A percentile compares a stretch with the other conserved stretches of the same genome.
Evolutionary conservation across 108 stramenopile genomes (phyloP).

Genomic region (Cyclostephanos invisitatus): DNA sequence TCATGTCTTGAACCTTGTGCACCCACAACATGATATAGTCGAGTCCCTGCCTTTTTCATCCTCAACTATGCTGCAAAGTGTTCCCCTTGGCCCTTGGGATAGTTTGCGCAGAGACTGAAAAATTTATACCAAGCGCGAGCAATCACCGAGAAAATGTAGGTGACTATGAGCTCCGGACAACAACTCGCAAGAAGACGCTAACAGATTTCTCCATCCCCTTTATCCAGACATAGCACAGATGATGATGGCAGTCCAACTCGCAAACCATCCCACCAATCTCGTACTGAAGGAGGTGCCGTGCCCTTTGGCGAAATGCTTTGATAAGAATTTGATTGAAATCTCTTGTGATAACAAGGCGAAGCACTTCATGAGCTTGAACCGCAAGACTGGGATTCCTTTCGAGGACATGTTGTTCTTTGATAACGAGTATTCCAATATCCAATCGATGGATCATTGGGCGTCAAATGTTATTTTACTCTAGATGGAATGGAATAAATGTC

Average conservation of each 20-base stretch:
- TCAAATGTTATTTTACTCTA: constrained; percentile 76
- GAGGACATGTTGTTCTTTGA: constrained; percentile 91
- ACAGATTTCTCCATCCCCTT: not conserved
- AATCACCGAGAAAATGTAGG: not conserved
- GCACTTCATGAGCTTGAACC: constrained; percentile 68
- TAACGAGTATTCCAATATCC: constrained; percentile 80
- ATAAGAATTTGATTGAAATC: constrained; percentile 64
- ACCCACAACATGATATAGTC: constrained; percentile 9
- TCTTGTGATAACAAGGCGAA: constrained; percentile 53
- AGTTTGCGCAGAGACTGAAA: constrained; percentile 4
- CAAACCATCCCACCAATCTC: not conserved
- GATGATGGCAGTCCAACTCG: constrained; percentile 13
- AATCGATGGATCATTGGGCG: constrained; percentile 61
- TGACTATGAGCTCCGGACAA: not conserved
- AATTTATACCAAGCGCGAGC: constrained; percentile 6
- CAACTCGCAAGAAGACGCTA: not conserved
- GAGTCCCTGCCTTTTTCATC: constrained; percentile 2
- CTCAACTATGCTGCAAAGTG: not conserved
- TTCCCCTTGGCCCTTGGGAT: constrained; percentile 15
- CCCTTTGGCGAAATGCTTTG: too few species aligned
- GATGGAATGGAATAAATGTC: constrained; percentile 69
- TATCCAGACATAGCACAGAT: constrained; percentile 3
- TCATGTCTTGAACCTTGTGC: constrained; percentile 8
- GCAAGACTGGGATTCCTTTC: constrained; percentile 63
- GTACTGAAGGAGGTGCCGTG: not conserved